Evolutionary conservation across 2,329 filamentous ascomycete genomes (phyloP).

Genomic region (Alternaria gansuensis): DNA sequence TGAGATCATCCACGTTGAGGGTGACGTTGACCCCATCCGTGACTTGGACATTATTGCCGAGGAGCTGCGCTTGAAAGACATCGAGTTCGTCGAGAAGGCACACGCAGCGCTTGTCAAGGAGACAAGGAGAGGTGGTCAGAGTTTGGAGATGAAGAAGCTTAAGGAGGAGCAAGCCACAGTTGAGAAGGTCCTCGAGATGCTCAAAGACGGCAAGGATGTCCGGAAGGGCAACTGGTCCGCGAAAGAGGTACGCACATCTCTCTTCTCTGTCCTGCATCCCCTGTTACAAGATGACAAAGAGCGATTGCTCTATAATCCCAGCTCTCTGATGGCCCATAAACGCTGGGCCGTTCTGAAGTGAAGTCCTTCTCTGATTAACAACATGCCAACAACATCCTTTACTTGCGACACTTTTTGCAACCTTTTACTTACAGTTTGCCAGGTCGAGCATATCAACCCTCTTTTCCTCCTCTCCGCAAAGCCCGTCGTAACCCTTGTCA

Average conservation of each 20-base stretch:
- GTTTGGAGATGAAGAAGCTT: conserved; percentile 96
- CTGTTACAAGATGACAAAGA: conserved; percentile 94
- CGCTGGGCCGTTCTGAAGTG: conserved; percentile 90
- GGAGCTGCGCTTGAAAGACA: conserved; percentile 96
- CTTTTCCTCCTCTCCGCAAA: conserved; percentile 95
- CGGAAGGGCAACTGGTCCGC: conserved; percentile 87
- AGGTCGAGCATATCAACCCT: conserved; percentile 98
- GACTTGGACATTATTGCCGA: conserved; percentile 97
- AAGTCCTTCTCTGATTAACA: conserved; percentile 73
- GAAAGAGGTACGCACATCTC: conserved; percentile 81
- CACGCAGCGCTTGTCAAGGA: conserved; percentile 92
- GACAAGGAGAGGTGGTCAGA: conserved; percentile 92
- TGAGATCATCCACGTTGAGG: conserved; percentile 99
- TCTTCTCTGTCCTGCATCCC: conserved; percentile 23
- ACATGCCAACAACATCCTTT: conserved; percentile 18
- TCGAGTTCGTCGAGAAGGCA: conserved; percentile 97
- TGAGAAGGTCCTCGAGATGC: conserved; percentile 83
- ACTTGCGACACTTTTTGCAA: conserved; percentile 11
- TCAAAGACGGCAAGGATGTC: conserved; percentile 91
- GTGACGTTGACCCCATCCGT: conserved; percentile 92
- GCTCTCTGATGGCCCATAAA: conserved; percentile 94
- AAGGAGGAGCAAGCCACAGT: conserved; percentile 93
- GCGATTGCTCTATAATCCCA: conserved; percentile 97
- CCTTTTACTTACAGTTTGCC: conserved; percentile 39
- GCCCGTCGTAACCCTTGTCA: conserved; percentile 95